Percentiles rank a stretch among this genome's conserved stretches.
Conservation (phyloP, 2,329 filamentous ascomycete species). For the Nemania diffusa region DNA sequence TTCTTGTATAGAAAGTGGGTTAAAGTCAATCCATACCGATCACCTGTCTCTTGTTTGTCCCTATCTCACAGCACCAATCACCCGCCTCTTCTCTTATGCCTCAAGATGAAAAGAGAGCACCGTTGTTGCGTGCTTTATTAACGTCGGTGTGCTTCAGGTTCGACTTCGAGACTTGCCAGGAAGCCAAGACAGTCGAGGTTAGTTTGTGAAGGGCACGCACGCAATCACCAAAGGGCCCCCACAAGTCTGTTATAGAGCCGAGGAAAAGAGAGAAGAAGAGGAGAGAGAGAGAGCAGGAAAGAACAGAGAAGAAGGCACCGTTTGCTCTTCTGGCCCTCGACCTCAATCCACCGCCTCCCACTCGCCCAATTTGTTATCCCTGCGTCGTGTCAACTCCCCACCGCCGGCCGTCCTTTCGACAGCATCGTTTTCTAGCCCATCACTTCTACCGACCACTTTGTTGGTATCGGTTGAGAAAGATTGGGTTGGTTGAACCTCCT, state of each 20-base stretch:
- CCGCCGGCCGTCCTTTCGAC: slow-evolving; percentile 14
- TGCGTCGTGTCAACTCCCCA: neutral
- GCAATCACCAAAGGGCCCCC: neutral
- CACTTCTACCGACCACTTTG: neutral
- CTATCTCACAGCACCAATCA: neutral
- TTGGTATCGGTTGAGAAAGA: neutral
- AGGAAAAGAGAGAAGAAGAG: neutral
- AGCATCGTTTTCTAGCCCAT: neutral
- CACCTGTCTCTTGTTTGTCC: neutral
- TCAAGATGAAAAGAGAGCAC: neutral
- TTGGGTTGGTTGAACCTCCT: slow-evolving; percentile 1
- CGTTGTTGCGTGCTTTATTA: slow-evolving; percentile 18
- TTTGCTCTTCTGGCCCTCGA: slow-evolving; percentile 5
- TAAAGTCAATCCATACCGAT: neutral
- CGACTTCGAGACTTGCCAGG: slow-evolving; percentile 2
- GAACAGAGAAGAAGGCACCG: neutral
- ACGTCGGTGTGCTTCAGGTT: slow-evolving; percentile 15
- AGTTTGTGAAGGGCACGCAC: slow-evolving; percentile 17
- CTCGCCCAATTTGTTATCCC: neutral
- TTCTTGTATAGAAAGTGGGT: slow-evolving; percentile 16
- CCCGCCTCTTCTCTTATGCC: neutral
- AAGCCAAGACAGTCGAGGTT: neutral
- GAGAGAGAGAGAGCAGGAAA: neutral
- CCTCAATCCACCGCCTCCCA: neutral
- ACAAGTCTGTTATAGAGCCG: neutral